Percentiles rank a stretch among this genome's conserved stretches.
Evolutionary conservation across 768 basidiomycete genomes (phyloP).

Genomic region (Boletus pseudo-olivaceus): DNA sequence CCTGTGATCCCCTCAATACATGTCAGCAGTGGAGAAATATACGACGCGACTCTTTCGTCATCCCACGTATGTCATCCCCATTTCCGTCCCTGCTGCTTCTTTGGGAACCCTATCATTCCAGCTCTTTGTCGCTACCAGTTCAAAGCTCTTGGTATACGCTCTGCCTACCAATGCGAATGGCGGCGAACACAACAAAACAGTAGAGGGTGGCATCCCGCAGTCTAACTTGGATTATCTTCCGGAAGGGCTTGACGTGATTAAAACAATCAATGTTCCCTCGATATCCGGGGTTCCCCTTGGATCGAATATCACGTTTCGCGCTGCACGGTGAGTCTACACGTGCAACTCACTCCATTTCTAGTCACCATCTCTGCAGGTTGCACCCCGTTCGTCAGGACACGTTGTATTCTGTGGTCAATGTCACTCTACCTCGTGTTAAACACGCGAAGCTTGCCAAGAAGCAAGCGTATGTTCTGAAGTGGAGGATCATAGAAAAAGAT

Average conservation of each 20-base stretch:
- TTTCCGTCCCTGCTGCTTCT: neutral
- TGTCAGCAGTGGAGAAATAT: conserved; percentile 73
- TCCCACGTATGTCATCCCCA: conserved; percentile 45
- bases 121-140: conserved; percentile 66
- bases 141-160: conserved; percentile 59
- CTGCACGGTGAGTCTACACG: conserved; percentile 44
- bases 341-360: neutral
- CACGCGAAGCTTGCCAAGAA: conserved; percentile 52
- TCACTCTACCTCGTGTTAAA: conserved; percentile 54
- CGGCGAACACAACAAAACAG: neutral
- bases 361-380: conserved; percentile 40
- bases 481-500: conserved; percentile 62
- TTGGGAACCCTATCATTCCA: conserved; percentile 24
- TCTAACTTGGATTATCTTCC: conserved; percentile 8
- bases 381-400: conserved; percentile 49
- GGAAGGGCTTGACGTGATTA: conserved; percentile 40
- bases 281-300: conserved; percentile 43
- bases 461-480: conserved; percentile 65
- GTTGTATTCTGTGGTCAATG: conserved; percentile 73
- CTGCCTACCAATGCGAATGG: conserved; percentile 37
- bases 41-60: conserved; percentile 76
- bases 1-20: conserved; percentile 46
- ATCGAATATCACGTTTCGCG: conserved; percentile 54
- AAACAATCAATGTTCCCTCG: conserved; percentile 53
- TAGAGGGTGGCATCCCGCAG: conserved; percentile 31